Base-by-base conservation (phyloP, 768 basidiomycete species). In the Mycena kentingensis region DNA sequence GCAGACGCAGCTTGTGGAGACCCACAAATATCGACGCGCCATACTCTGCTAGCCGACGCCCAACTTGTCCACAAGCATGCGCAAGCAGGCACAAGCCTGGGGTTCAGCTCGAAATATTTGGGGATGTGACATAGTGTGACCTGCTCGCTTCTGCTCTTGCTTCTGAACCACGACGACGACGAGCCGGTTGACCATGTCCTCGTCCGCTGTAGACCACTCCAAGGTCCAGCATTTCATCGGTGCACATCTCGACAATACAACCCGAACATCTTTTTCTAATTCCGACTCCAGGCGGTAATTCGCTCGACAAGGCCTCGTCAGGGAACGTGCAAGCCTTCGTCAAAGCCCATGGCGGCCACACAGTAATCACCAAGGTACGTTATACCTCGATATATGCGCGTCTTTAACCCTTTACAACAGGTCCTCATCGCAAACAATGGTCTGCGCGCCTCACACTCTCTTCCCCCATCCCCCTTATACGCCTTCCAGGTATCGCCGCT, bases 401-500 rank as follows among this genome's bases (percentile, higher is more conserved):
- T 26, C 41, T 47, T 50, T 63, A 50, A 8, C 11, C 51, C 34
- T 53, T 51, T 51, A 16, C 25, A 50, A 24, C 60, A 98, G 96
- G 88, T 98, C 63, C 88, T 98, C 62, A 98, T 99, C 71, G 95
- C 95, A 58, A 98, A 98, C 73, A 98, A 98, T 71, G 96, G 95
- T 90, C 63, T 41, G 70, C 65, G 36, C 34, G 37, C 8, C 31
- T 42, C 22, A 18, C 5, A 34, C 19, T 35, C 31, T 46, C 34
- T 31, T 21, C 43, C 12, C 54, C 21, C 27, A 52, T 46, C 51
- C 62, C 50, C 55, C 54, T 39, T 4, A 54, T 46, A 42, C 21
- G 5, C 41, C 52, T 28, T 50, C n/a, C 58, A 91, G 91, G 92
- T 80, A 99, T 98, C 65, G 96, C 96, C 46, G 97, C 95, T 49